phyloP scores from a whole-genome alignment of 2,329 filamentous ascomycete species.

The Arachnomyces sp. region DNA sequence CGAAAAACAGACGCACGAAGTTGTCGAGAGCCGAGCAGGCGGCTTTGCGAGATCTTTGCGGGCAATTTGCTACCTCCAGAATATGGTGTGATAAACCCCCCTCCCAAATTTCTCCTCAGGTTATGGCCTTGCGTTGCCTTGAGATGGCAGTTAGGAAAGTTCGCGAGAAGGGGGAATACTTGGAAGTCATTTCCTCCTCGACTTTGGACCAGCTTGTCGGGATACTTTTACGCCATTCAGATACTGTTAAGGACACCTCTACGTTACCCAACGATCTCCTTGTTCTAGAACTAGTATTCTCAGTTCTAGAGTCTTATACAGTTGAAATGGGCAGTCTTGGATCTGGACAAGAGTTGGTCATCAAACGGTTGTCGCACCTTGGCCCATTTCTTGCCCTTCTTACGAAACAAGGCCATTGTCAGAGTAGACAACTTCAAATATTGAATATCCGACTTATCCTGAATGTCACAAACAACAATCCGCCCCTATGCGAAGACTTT shows the following conservation, averaged over 20 bases:
- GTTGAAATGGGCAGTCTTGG: constrained; percentile 20
- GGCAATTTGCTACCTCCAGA: constrained; percentile 16
- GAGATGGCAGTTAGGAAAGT: constrained; percentile 23
- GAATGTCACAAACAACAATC: constrained; percentile 77
- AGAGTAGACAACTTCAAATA: constrained; percentile 21
- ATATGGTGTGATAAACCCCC: constrained; percentile 17
- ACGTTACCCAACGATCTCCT: constrained; percentile 14
- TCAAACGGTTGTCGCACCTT: constrained; percentile 24
- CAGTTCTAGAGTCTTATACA: constrained; percentile 32
- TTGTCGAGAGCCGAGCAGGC: constrained; percentile 25
- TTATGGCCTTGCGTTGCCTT: constrained; percentile 27
- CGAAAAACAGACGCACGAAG: constrained; percentile 15
- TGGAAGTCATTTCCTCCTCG: constrained; percentile 19
- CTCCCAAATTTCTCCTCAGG: constrained; percentile 22
- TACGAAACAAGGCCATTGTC: constrained; percentile 12
- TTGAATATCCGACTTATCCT: constrained; percentile 62
- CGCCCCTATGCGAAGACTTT: constrained; percentile 60
- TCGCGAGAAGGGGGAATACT: constrained; percentile 23
- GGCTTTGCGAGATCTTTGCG: constrained; percentile 21
- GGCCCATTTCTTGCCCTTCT: constrained; percentile 31
- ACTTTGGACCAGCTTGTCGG: constrained; percentile 23
- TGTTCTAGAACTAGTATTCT: constrained; percentile 22
- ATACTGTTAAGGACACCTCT: constrained; percentile 4
- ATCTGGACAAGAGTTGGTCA: constrained; percentile 18
- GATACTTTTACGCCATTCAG: constrained; percentile 20